A percentile compares a stretch with the other conserved stretches of the same genome.
Evolutionary conservation across 495 filamentous ascomycete species (phyloP).

Genomic region (Xylaria acuta): DNA sequence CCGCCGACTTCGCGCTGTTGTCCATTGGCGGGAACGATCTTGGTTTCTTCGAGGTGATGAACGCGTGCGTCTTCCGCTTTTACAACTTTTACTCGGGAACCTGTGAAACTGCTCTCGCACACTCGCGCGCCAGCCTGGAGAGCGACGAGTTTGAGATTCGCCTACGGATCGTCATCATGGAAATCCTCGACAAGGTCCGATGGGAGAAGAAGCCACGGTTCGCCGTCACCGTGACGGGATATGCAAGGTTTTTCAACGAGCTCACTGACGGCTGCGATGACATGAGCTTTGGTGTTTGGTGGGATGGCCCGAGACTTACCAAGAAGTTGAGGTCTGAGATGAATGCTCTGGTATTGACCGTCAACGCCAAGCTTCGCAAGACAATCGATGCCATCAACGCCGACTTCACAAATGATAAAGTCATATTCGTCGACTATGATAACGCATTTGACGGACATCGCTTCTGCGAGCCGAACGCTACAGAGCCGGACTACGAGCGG

Average conservation of each 20-base stretch:
- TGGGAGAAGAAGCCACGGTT: slow-evolving; percentile 48
- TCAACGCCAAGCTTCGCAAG: slow-evolving; percentile 44
- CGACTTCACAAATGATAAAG: slow-evolving; percentile 37
- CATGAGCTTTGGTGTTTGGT: slow-evolving; percentile 47
- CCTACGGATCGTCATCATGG: slow-evolving; percentile 42
- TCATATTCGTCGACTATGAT: slow-evolving; percentile 55
- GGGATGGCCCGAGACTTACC: slow-evolving; percentile 44
- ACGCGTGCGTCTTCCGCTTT: slow-evolving; percentile 56
- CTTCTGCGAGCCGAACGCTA: slow-evolving; percentile 54
- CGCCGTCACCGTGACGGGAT: slow-evolving; percentile 52
- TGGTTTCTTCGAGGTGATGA: slow-evolving; percentile 56
- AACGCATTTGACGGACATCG: slow-evolving; percentile 51
- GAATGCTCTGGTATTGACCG: slow-evolving; percentile 47
- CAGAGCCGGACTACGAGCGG: slow-evolving; percentile 49
- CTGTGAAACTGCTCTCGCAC: slow-evolving; percentile 46
- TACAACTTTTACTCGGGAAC: slow-evolving; percentile 52
- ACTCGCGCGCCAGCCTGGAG: slow-evolving; percentile 36
- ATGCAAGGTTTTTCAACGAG: slow-evolving; percentile 57
- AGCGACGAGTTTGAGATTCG: slow-evolving; percentile 43
- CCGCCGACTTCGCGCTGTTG: slow-evolving; percentile 47
- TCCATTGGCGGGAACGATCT: slow-evolving; percentile 58
- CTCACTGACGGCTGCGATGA: slow-evolving; percentile 51
- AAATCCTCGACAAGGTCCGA: slow-evolving; percentile 48
- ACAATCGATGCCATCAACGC: slow-evolving; percentile 41
- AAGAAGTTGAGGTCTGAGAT: slow-evolving; percentile 41